A percentile compares a stretch with the other conserved stretches of the same genome.
phyloP scores from a whole-genome alignment of 805 yeast genomes.

The Candida insectalens region DNA sequence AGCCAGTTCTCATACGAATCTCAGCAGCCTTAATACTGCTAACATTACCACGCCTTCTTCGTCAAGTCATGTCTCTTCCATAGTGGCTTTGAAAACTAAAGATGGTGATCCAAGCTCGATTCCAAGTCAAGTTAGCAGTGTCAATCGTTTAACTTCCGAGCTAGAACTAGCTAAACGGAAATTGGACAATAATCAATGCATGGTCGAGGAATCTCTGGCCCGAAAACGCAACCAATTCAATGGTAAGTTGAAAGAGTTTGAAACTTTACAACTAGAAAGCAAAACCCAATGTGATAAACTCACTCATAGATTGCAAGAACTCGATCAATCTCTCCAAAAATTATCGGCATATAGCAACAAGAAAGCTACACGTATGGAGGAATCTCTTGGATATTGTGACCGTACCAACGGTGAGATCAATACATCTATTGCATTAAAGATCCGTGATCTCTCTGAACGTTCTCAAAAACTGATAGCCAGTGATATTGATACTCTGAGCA shows the following conservation, averaged over 20 bases:
- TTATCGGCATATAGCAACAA: conserved; percentile 13
- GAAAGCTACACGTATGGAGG: conserved; percentile 41
- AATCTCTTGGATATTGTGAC: conserved; percentile 51
- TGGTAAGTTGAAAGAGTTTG: conserved; percentile 19
- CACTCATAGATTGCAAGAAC: conserved; percentile 10
- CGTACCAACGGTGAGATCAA: conserved; percentile 65
- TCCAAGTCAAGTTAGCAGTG: no score
- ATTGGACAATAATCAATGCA: conserved; percentile 10
- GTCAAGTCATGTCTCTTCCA: no score
- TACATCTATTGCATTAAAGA: conserved; percentile 56
- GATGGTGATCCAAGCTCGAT: no score
- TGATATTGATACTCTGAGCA: conserved; percentile 26
- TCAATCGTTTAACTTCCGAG: conserved; percentile 8
- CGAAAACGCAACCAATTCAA: conserved; percentile 14
- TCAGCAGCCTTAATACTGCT: no score
- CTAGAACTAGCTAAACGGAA: conserved; percentile 11
- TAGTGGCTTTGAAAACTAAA: no score
- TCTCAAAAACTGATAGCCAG: conserved; percentile 25
- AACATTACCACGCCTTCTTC: no score
- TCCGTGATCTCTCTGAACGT: conserved; percentile 44
- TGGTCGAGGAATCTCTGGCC: conserved; percentile 11
- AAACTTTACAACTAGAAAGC: conserved; percentile 21
- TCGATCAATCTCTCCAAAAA: conserved; percentile 13
- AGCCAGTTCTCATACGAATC: no score
- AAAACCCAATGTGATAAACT: conserved; percentile 11